Conservation (phyloP, 352 stramenopile species). For the Pelagophyceae sp. region DNA sequence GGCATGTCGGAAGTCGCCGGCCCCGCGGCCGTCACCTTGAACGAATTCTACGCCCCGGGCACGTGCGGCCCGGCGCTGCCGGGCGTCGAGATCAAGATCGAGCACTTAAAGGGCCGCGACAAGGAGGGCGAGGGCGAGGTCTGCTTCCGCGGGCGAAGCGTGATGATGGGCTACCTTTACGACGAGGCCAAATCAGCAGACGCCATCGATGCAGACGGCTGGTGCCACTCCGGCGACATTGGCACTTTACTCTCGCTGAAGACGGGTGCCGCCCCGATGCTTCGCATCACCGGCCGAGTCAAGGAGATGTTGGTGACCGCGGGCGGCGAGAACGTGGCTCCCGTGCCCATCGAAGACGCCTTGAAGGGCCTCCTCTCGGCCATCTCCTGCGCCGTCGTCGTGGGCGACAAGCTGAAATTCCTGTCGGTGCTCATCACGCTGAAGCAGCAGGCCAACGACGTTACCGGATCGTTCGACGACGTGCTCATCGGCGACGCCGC, state of each 20-base stretch:
- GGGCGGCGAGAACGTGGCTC: constrained; percentile 87
- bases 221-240: constrained; percentile 82
- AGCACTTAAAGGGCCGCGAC: constrained; percentile 32
- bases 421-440: constrained; percentile 73
- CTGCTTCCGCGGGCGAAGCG: constrained; percentile 47
- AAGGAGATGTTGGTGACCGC: constrained; percentile 66
- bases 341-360: constrained; percentile 76
- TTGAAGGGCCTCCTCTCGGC: constrained; percentile 72
- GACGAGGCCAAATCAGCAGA: constrained; percentile 57
- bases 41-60: constrained; percentile 26
- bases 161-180: constrained; percentile 65
- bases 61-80: constrained; percentile 34
- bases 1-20: constrained; percentile 47
- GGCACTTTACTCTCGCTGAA: constrained; percentile 62
- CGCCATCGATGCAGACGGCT: constrained; percentile 80
- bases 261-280: constrained; percentile 30
- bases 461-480: constrained; percentile 47
- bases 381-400: constrained; percentile 78
- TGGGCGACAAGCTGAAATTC: constrained; percentile 85
- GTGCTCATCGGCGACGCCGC: constrained; percentile 67
- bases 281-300: constrained; percentile 41
- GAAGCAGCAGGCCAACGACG: constrained; percentile 30
- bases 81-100: constrained; percentile 45
- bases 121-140: constrained; percentile 35
- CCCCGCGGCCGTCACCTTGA: constrained; percentile 26